Evolutionary conservation across 2,329 filamentous ascomycete species (phyloP).

Genomic region (Colletotrichum noveboracense): DNA sequence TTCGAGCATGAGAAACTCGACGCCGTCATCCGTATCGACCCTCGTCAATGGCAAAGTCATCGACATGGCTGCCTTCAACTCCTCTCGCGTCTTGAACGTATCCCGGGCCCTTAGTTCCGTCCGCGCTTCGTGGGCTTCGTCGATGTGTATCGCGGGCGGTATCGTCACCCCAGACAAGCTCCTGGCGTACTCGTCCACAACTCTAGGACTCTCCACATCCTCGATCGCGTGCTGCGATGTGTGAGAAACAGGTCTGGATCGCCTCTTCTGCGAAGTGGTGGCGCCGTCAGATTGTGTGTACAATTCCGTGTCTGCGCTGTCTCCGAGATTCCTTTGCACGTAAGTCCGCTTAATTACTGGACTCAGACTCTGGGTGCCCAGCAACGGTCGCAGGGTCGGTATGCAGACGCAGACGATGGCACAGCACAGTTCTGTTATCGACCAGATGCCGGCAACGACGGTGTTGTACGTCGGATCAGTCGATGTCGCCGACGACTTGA

Average conservation of each 20-base stretch:
- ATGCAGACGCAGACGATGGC: conserved; percentile 44
- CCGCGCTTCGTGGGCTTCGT: background rate
- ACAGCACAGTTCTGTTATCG: conserved; percentile 43
- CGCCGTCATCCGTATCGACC: conserved; percentile 8
- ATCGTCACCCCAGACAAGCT: background rate
- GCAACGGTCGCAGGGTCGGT: conserved; percentile 38
- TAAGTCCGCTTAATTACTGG: background rate
- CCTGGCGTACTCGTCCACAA: background rate
- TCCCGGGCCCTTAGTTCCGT: background rate
- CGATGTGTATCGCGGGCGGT: background rate
- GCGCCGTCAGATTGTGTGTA: background rate
- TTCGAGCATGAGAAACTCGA: background rate
- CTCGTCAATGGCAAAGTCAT: background rate
- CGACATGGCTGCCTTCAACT: background rate
- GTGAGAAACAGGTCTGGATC: background rate
- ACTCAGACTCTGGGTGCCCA: background rate
- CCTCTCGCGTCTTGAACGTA: background rate
- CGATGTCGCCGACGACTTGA: conserved; percentile 29
- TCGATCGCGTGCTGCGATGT: too few relatives aligned
- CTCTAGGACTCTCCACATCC: background rate
- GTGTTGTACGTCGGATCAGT: conserved; percentile 38
- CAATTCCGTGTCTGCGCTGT: background rate
- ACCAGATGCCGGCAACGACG: conserved; percentile 35
- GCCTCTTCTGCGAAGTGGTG: background rate
- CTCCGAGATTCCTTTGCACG: background rate